Evolutionary conservation across 2,329 filamentous ascomycete species (phyloP), one percentile per base, ranked within the genome.

Genomic region (Colletotrichum tropicale): DNA sequence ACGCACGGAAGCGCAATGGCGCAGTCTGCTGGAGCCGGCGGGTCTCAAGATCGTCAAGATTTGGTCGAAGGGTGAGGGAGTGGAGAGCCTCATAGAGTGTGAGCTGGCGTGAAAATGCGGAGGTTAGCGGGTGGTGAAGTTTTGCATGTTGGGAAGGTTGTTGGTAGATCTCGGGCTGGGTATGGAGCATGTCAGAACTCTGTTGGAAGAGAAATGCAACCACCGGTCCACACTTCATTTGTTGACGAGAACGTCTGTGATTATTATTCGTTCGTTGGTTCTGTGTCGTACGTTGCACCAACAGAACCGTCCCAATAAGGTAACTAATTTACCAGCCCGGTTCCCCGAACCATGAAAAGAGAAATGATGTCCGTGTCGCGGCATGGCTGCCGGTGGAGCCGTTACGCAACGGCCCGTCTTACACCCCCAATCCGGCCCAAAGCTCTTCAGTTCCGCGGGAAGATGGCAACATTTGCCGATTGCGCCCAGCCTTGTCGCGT

Each of bases 1-100:
- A 64, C 67, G 79, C 6, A 74, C 77, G 6, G 79, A 79, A 52
- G 67, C 60, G 28, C 70, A 80, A 58, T 80, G 77, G 77, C 62
- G 67, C 4, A 52, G 43, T 0, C 32, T 75, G 2, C 10, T 77
- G 26, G 76, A 76, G 30, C 24, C 66, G 4, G 76, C 70, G 18
- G 71, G 71, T 12, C 55, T 71, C 8, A 67, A 28, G 15, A 58
- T 71, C 4, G 26, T 76, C n/a, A 70, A 76, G 21, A 71, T 68
- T 12, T 72, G 69, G 69, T 48, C 62, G 12, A 58, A 52, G 21
- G 69, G 69, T 1, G 73, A 75, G 16, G 73, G 69, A 8, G 64
- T 62, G 8, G 69, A 75, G 64, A 68, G 38, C 12, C 56, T 72
- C 2, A 65, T 75, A 6, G 69, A 75, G 26, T 75, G 62, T 28